These are phyloP conservation scores for Linnemannia exigua DNA, from an alignment of 192 early-diverging fungal species.

Conservation along the genomic window DNA sequence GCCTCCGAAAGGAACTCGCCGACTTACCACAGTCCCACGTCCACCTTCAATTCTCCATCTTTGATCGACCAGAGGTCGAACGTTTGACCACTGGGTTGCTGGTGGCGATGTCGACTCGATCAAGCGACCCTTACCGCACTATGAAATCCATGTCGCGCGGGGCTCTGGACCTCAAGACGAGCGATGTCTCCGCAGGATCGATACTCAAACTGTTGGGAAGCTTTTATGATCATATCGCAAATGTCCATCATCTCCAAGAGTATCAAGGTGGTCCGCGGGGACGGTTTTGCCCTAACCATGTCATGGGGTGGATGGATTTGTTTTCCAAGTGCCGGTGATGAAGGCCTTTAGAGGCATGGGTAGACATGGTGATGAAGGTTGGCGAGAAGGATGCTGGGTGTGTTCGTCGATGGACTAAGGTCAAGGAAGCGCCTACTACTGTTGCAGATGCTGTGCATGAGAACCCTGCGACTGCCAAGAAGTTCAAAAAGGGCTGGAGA, in stretches of 20 bases:
- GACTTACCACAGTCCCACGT: constrained; percentile 1
- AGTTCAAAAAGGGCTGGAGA: constrained; percentile 8
- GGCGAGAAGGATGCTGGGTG: constrained; percentile 57
- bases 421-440: constrained; percentile 29
- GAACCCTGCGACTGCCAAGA: constrained; percentile 14
- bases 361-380: constrained; percentile 49
- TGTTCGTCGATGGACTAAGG: constrained; percentile 42
- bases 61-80: constrained; percentile 63
- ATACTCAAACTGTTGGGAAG: constrained; percentile 74
- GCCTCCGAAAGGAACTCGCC: constrained; percentile 24
- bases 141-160: constrained; percentile 59
- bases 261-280: constrained; percentile 66
- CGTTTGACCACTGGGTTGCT: constrained; percentile 56
- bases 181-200: constrained; percentile 56
- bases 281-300: constrained; percentile 64
- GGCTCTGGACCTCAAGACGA: constrained; percentile 59
- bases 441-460: constrained; percentile 17
- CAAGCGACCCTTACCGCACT: constrained; percentile 38
- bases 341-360: constrained; percentile 29
- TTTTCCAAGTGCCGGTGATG: constrained; percentile 54
- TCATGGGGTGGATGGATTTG: constrained; percentile 62
- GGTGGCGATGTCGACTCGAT: constrained; percentile 61
- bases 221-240: constrained; percentile 63
- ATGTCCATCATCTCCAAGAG: constrained; percentile 72
- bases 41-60: constrained; percentile 63